These are phyloP conservation scores for Colletotrichum endophyticum DNA, from an alignment of 2,329 filamentous ascomycete genomes.

Conservation along the genomic window DNA sequence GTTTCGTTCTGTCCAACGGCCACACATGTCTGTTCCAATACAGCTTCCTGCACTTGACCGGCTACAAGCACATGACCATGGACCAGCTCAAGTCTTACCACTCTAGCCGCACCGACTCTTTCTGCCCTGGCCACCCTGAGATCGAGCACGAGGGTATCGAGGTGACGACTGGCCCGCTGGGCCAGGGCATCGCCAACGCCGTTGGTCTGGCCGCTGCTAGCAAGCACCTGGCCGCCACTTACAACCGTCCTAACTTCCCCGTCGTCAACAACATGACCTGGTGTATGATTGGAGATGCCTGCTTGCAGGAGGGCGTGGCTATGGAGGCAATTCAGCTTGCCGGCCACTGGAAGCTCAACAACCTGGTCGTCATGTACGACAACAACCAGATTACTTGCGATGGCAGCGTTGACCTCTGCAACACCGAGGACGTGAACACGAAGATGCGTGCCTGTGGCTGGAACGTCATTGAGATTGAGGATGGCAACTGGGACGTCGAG, in stretches of 20 bases:
- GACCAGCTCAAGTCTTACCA: constrained; percentile 62
- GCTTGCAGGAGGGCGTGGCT: constrained; percentile 62
- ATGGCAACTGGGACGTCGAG: constrained; percentile 57
- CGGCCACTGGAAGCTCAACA: constrained; percentile 60
- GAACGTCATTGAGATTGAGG: constrained; percentile 58
- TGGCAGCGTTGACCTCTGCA: constrained; percentile 55
- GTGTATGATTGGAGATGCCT: constrained; percentile 64
- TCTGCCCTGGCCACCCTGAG: constrained; percentile 63
- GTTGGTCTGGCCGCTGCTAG: constrained; percentile 63
- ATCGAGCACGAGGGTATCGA: constrained; percentile 63
- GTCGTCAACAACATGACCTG: constrained; percentile 57
- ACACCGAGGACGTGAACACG: constrained; percentile 60
- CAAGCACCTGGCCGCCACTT: constrained; percentile 59
- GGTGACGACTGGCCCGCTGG: constrained; percentile 64
- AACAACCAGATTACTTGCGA: constrained; percentile 67
- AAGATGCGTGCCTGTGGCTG: constrained; percentile 64
- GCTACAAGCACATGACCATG: constrained; percentile 59
- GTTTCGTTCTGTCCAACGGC: constrained; percentile 68
- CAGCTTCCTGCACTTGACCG: constrained; percentile 55
- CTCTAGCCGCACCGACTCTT: constrained; percentile 45
- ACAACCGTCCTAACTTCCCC: constrained; percentile 53
- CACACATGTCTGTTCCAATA: constrained; percentile 62
- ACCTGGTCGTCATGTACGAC: constrained; percentile 63
- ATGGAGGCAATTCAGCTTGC: constrained; percentile 62
- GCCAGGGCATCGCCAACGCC: constrained; percentile 65